phyloP scores from a whole-genome alignment of 352 stramenopile species.

The Phytophthora palmivora region DNA sequence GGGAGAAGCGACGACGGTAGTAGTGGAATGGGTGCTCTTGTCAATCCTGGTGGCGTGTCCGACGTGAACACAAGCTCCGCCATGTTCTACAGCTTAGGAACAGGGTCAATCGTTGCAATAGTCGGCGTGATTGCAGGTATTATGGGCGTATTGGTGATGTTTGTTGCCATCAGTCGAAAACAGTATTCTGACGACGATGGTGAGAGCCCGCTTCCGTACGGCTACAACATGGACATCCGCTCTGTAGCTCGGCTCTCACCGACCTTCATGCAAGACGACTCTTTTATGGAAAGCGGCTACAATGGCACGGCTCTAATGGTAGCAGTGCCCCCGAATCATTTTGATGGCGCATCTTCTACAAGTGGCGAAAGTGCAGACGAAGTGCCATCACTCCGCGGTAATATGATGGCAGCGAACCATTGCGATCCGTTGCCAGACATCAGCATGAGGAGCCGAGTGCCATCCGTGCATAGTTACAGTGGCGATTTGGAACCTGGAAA shows the following conservation, averaged over 20 bases:
- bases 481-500: conserved; percentile 24
- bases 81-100: conserved; percentile 61
- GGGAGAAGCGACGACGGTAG: conserved; percentile 1
- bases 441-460: conserved; percentile 22
- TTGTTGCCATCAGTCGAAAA: conserved; percentile 68
- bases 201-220: conserved; percentile 47
- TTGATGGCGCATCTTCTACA: conserved; percentile 24
- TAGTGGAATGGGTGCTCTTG: conserved; percentile 16
- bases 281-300: conserved; percentile 33
- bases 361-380: conserved; percentile 37
- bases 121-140: conserved; percentile 76
- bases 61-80: conserved; percentile 57
- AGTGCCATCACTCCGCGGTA: conserved; percentile 21
- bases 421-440: conserved; percentile 24
- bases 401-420: conserved; percentile 16
- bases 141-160: conserved; percentile 57
- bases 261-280: conserved; percentile 58
- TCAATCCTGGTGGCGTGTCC: conserved; percentile 40
- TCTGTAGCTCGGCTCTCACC: conserved; percentile 61
- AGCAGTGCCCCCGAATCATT: conserved; percentile 21
- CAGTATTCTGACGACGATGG: conserved; percentile 67
- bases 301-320: conserved; percentile 39
- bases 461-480: conserved; percentile 24
- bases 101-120: conserved; percentile 74
- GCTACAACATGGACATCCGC: conserved; percentile 52